Evolutionary conservation across 192 early-diverging fungal genomes (phyloP).

Genomic region (Rhizophlyctis rosea): DNA sequence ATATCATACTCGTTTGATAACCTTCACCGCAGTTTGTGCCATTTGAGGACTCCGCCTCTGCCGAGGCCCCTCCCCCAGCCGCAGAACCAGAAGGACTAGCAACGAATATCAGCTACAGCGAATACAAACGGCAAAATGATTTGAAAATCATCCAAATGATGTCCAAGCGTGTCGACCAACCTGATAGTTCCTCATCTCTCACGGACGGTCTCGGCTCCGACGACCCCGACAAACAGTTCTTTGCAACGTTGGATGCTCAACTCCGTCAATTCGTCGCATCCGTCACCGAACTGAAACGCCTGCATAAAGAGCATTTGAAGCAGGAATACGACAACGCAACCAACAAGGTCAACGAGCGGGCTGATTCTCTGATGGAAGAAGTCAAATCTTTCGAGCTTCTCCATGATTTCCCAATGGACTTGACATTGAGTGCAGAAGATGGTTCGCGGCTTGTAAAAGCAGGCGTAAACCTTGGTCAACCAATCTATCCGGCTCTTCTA

Average conservation of each 20-base stretch:
- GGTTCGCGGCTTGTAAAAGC: constrained; percentile 19
- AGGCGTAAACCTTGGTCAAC: constrained; percentile 15
- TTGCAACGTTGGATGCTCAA: constrained; percentile 31
- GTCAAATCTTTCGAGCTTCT: constrained; percentile 39
- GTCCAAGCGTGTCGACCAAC: constrained; percentile 29
- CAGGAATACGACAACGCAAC: constrained; percentile 42
- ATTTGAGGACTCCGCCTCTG: constrained; percentile 18
- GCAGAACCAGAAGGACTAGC: constrained; percentile 5
- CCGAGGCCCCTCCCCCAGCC: background rate
- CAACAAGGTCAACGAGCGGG: constrained; percentile 24
- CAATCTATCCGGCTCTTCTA: constrained; percentile 31
- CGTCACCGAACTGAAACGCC: constrained; percentile 42
- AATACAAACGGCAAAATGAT: constrained; percentile 45
- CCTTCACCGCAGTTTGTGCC: constrained; percentile 16
- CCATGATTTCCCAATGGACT: constrained; percentile 37
- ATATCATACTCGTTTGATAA: background rate
- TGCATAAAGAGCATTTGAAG: constrained; percentile 32
- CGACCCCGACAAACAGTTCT: constrained; percentile 29
- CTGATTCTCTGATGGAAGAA: constrained; percentile 43
- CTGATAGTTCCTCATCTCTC: background rate
- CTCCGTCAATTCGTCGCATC: constrained; percentile 36
- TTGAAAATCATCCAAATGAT: constrained; percentile 42
- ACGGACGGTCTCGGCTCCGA: background rate
- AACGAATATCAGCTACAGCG: constrained; percentile 28
- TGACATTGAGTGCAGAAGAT: constrained; percentile 35